Evolutionary conservation across 352 stramenopile genomes (phyloP), one percentile per base, ranked within the genome.

Genomic region (Pythium rishiriense): DNA sequence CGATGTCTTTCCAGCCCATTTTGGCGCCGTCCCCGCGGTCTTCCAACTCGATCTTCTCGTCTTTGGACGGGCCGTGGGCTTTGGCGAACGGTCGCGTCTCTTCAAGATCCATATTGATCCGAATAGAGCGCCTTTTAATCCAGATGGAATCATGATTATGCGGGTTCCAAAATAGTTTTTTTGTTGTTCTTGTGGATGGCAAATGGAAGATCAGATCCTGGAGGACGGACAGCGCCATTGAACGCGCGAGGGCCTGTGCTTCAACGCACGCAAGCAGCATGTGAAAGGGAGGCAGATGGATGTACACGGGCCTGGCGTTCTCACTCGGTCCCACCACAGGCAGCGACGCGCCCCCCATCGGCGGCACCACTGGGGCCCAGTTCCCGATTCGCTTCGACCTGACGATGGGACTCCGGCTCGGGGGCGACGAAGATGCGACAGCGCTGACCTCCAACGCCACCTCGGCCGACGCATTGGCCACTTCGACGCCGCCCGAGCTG

Each of bases 1-100:
- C 78, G 24, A 85, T 57, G 39, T 83, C 62, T 43, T 76, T 83
- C 74, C 76, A 83, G 45, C 61, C 70, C 80, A 89, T 87, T 14
- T 10, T 17, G 31, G n/a, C n/a, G n/a, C n/a, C n/a, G n/a, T n/a
- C n/a, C n/a, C n/a, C n/a, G n/a, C n/a, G n/a, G n/a, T n/a, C n/a
- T n/a, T n/a, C n/a, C n/a, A n/a, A n/a, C n/a, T n/a, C n/a, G 39
- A 52, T 46, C 24, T 48, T 37, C 21, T 46, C n/a, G n/a, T n/a
- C n/a, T n/a, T n/a, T n/a, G n/a, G n/a, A n/a, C n/a, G n/a, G n/a
- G n/a, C n/a, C n/a, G n/a, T n/a, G n/a, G n/a, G n/a, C n/a, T n/a
- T n/a, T 14, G 41, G 26, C 24, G 50, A 67, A 21, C 10, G 12
- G 53, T 58, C 62, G 62, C 62, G 62, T 54, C 62, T 22, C 54